Evolutionary conservation across 2,329 filamentous ascomycete genomes (phyloP).

Genomic region (Akanthomyces muscarius): DNA sequence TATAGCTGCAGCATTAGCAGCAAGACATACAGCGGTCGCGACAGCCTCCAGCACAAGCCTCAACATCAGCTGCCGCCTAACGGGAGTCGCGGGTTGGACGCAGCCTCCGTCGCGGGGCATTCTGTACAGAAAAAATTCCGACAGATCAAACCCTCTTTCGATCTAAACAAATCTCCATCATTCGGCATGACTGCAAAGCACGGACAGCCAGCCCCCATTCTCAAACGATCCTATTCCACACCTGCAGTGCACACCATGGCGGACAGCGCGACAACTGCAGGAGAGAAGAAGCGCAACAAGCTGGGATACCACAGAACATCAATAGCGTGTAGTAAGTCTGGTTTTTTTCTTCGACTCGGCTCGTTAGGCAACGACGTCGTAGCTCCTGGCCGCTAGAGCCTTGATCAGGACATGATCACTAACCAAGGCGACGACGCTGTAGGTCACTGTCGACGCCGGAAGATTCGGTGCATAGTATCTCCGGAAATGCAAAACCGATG

Average conservation of each 20-base stretch:
- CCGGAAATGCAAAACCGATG: constrained; percentile 69
- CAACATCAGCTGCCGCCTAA: background rate
- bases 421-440: background rate
- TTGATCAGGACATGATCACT: background rate
- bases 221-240: constrained; percentile 13
- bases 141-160: background rate
- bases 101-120: background rate
- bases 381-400: too few species aligned
- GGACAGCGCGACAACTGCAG: constrained; percentile 28
- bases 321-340: constrained; percentile 78
- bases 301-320: constrained; percentile 87
- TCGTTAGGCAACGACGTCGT: background rate
- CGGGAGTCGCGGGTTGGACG: background rate
- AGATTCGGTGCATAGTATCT: constrained; percentile 79
- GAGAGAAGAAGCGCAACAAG: constrained; percentile 66
- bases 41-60: background rate
- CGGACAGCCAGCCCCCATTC: background rate
- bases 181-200: too few species aligned
- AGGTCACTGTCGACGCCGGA: constrained; percentile 84
- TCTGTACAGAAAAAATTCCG: background rate
- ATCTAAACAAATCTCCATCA: background rate
- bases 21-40: background rate
- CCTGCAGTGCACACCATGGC: constrained; percentile 9
- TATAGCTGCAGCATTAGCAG: background rate
- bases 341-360: background rate